Evolutionary conservation across 2,329 filamentous ascomycete genomes (phyloP), one percentile per base, ranked within the genome.

Genomic region (Teratosphaeria epicoccoides): DNA sequence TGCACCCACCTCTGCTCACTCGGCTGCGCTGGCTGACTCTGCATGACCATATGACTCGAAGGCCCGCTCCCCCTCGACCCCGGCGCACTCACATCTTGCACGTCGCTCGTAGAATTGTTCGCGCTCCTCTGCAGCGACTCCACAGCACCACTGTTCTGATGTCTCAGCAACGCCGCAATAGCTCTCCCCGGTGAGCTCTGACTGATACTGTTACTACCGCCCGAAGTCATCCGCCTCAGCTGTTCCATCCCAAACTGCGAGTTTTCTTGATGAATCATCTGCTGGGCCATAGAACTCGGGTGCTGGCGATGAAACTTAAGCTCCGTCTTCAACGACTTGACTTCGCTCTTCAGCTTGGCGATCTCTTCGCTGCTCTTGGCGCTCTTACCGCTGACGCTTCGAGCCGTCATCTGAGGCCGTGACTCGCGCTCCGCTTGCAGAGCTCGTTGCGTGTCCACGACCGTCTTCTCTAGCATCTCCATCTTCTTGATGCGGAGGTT

Each of bases 1-100:
- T 95, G 80, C 57, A 94, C 82, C 88, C 88, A 95, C 59, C 85
- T 81, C 58, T 87, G 84, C 60, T 91, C 85, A 37, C 74, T 75
- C 1, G 73, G 71, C 47, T 73, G 69, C 24, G 71, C 60, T 4
- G 69, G 67, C 6, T 66, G 63, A 7, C 66, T 62, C 23, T 45
- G 20, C 11, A 55, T 58, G 0, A 65, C 54, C 74, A 78, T 22
- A 74, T 79, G 26, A 76, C 81, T 12, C 25, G 43, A 11, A 10
- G 33, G 33, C 3, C 33, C 33, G 12, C 47, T 46, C n/a, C 46
- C 47, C n/a, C 52, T 47, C 29, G 46, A 33, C n/a, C 49, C 24
- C 17, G 44, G 24, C 2, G 23, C 17, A 17, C 25, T 17, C 11
- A 46, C 44, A 4, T 51, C 24, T n/a, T 12, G 22, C 28, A 28